Base-by-base conservation (phyloP, 225 moss, liverwort and hornwort species). In the Pleurozium schreberi region DNA sequence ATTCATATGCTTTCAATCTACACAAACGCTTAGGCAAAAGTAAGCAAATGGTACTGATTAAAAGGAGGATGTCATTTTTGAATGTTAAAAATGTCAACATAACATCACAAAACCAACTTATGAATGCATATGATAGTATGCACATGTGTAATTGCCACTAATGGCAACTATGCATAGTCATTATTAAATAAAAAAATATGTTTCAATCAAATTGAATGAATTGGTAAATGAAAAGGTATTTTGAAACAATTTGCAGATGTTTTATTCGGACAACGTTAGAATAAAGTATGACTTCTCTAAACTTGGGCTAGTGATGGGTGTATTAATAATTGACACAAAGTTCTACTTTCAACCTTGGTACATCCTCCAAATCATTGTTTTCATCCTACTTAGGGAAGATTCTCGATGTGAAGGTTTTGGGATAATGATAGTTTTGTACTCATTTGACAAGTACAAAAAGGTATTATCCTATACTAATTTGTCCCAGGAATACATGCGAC, bases 181-280 rank as follows among this genome's bases (percentile, higher is more conserved):
- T 27, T 71, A 27, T 21, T 9, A 42, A 40, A 70, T 26, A 36
- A 4, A 3, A 43, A 28, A 16, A 17, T 10, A 8, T 27, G 5
- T 6, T 73, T 42, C 10, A 1, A 17, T 17, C 0, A 3, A 0
- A 2, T 27, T 3, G 1, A 45, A 28, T 55, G n/a, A n/a, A n/a
- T 17, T 27, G 18, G 30, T 73, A 17, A 14, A 18, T 45, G 10
- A 30, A 45, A 45, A 17, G 15, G 4, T 45, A 6, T 45, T 28
- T 17, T 1, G 28, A 28, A 0, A 17, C 5, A 43, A 45, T 45
- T 28, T 14, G 2, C 10, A 10, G n/a, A 73, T 74, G 11, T 6
- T 18, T 47, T 74, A 30, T 30, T 45, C 47, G 6, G 11, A 47
- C 5, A 30, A 30, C 0, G 0, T 11, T 11, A 74, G 11, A 74